Evolutionary conservation across 306 rosid genomes (phyloP), one percentile per base, ranked within the genome.

Genomic region (Clitoria ternatea): DNA sequence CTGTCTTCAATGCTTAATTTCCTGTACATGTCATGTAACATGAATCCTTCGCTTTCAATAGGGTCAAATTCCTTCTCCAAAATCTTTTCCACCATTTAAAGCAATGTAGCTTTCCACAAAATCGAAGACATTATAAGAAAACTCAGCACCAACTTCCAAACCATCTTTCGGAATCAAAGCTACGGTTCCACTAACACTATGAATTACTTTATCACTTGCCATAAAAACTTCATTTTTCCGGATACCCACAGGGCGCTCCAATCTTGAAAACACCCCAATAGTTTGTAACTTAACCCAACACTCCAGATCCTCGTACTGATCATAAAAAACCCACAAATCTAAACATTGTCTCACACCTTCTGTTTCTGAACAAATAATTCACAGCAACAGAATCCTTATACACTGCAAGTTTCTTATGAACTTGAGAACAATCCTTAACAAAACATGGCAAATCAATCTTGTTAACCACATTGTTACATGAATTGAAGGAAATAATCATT

Each of bases 191-290:
- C 79, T 19, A n/a, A 14, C 15, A 18, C 73, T 14, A 6, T 66
- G 73, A 23, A 81, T 66, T 24, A 17, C 27, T 19, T 11, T 14
- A 14, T 53, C 37, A 4, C 76, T 50, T 22, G 81, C 74, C 61
- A 81, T 50, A 22, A 72, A 45, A 72, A 76, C 3, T 23, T 81
- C 69, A 76, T 81, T 45, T 42, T 71, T 81, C 79, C 81, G 59
- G 2, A 59, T 14, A 30, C 79, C 79, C 30, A 81, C 17, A 0
- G 79, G 85, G 4, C 67, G 62, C 39, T 76, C 68, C 4, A 66
- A 32, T 9, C 24, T 32, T 20, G 72, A 50, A 14, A 72, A 66
- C 69, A 6, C 3, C 3, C 62, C 73, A 1, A 59, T 14, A 17
- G 66, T 32, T 0, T 39, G 45, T 0, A 66, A 0, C 69, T 50